These are phyloP conservation scores for Ganoderma sp. DNA, from an alignment of 1,284 basidiomycete genomes.

Conservation along the genomic window DNA sequence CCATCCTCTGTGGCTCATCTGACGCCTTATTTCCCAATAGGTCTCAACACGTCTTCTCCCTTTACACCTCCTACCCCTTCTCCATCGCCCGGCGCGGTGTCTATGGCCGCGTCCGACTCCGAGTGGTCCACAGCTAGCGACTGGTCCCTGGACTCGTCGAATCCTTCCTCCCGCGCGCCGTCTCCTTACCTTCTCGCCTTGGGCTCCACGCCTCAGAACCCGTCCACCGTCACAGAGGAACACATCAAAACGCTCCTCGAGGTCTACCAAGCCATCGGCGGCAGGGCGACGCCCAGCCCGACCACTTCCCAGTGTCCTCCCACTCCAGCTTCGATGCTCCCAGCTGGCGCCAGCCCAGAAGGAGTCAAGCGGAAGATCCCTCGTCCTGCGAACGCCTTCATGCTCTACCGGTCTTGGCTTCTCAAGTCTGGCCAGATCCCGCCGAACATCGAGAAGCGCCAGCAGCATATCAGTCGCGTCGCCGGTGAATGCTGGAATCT, in stretches of 20 bases:
- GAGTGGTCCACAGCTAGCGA: conserved; percentile 22
- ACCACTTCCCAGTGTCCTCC: conserved; percentile 3
- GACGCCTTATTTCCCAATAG: conserved; percentile 5
- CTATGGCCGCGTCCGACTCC: conserved; percentile 21
- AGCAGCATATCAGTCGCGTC: conserved; percentile 63
- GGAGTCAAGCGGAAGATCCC: conserved; percentile 46
- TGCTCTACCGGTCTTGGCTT: conserved; percentile 80
- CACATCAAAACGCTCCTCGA: background rate
- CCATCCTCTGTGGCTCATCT: background rate
- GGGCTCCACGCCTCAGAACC: background rate
- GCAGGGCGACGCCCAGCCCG: conserved; percentile 2
- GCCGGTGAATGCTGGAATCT: conserved; percentile 61
- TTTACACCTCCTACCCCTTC: conserved; percentile 21
- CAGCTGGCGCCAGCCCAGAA: conserved; percentile 18
- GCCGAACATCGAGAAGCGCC: conserved; percentile 48
- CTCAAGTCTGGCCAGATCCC: conserved; percentile 52
- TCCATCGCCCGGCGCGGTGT: conserved; percentile 27
- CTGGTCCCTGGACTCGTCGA: conserved; percentile 19
- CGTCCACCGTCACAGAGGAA: background rate
- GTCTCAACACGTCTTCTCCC: conserved; percentile 24
- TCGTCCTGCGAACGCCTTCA: conserved; percentile 84
- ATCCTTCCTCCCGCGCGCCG: conserved; percentile 21
- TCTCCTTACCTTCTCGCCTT: conserved; percentile 19
- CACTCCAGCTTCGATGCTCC: conserved; percentile 16
- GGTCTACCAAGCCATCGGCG: conserved; percentile 1